phyloP scores from a whole-genome alignment of 441 rosid species.

The Croton laevigatus region DNA sequence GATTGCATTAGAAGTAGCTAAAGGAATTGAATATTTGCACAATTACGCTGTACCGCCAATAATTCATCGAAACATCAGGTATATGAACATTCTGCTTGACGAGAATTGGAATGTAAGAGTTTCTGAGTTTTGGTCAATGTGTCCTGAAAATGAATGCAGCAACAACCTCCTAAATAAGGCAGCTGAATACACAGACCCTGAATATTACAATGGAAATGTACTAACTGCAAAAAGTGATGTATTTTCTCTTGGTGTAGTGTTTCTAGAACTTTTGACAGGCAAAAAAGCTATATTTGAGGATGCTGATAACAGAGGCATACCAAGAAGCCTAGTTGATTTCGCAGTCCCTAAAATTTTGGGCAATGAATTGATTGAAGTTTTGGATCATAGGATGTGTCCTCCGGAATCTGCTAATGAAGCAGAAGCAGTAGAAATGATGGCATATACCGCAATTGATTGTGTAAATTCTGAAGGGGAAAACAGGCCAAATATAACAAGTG shows the following conservation, averaged over 20 bases:
- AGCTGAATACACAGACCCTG: slow-evolving; percentile 84
- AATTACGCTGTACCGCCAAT: too few species aligned
- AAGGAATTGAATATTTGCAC: too few species aligned
- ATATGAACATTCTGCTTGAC: too few species aligned
- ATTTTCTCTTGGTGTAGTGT: slow-evolving; percentile 72
- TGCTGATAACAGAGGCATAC: slow-evolving; percentile 33
- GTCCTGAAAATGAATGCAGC: slow-evolving; percentile 46
- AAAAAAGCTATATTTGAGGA: slow-evolving; percentile 59
- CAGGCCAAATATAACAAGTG: slow-evolving; percentile 60
- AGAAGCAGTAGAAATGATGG: slow-evolving; percentile 77
- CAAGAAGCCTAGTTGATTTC: slow-evolving; percentile 56
- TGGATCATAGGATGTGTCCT: slow-evolving; percentile 53
- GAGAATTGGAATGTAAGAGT: too few species aligned
- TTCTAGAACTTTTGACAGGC: slow-evolving; percentile 69
- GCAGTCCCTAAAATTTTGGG: slow-evolving; percentile 44
- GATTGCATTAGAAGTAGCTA: too few species aligned
- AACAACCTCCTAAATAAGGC: slow-evolving; percentile 51
- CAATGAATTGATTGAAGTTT: slow-evolving; percentile 37
- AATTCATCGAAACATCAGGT: too few species aligned
- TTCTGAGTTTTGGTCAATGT: slow-evolving; percentile 73
- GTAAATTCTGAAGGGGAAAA: slow-evolving; percentile 68
- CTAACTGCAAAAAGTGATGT: slow-evolving; percentile 78
- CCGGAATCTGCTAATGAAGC: slow-evolving; percentile 40
- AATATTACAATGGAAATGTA: slow-evolving; percentile 61
- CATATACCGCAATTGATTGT: slow-evolving; percentile 66